phyloP scores from a whole-genome alignment of 257 asterid species.

The Primulina huaijiensis region DNA sequence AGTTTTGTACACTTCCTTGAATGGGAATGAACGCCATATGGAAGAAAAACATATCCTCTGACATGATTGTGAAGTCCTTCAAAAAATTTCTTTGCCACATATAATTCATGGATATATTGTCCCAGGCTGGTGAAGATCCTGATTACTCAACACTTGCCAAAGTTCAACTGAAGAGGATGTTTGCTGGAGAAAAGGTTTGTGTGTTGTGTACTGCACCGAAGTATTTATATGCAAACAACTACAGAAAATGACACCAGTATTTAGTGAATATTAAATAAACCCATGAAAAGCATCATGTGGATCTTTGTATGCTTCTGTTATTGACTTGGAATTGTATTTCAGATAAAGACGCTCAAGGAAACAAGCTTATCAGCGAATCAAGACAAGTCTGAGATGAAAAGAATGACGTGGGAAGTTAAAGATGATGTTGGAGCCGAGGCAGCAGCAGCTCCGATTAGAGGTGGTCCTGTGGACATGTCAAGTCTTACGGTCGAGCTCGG shows the following conservation, averaged over 20 bases:
- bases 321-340: constrained; percentile 11
- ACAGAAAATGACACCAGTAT: neutral
- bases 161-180: constrained; percentile 67
- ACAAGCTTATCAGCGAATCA: constrained; percentile 82
- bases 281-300: neutral
- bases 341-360: constrained; percentile 57
- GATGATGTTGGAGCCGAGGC: constrained; percentile 29
- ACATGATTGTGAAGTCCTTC: neutral
- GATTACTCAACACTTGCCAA: constrained; percentile 55
- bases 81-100: neutral
- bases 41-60: neutral
- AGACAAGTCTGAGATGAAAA: constrained; percentile 61
- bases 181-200: constrained; percentile 59
- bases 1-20: neutral
- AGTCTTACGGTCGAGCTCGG: constrained; percentile 62
- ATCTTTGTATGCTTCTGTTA: neutral
- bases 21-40: neutral
- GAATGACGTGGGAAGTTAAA: constrained; percentile 52
- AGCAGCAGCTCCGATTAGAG: constrained; percentile 38
- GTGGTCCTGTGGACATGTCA: constrained; percentile 43
- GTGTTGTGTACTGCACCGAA: neutral
- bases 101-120: constrained; percentile 16
- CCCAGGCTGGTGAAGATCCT: constrained; percentile 74
- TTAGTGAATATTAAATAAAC: neutral
- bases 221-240: no score